Base-by-base conservation (phyloP, 2,329 filamentous ascomycete genomes). In the Aspergillus unguis region DNA sequence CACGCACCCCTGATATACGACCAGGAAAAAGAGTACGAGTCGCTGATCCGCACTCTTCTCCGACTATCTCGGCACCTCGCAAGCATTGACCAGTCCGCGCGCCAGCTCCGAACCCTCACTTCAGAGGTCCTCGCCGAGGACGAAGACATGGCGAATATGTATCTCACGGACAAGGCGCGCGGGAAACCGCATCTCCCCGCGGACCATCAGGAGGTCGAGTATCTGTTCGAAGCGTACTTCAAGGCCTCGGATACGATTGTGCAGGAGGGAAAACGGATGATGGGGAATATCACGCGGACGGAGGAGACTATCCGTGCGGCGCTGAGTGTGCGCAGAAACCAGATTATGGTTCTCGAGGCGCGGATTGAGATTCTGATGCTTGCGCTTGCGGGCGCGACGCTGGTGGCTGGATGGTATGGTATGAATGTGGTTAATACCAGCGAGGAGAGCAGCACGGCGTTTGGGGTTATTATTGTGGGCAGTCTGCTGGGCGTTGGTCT, bases 331-430 rank as follows among this genome's bases (percentile, higher is more conserved):
- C 66, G 67, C 32, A 63, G 69, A 4, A 73, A 73, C 42, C 69
- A 72, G 52, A 72, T 73, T 55, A 69, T 73, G 66, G 61, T 72
- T 3, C 61, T 73, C 8, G 69, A 72, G 48, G 66, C 67, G 6
- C 63, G 67, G 55, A 58, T 73, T 28, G 68, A 70, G 56, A 70
- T 72, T 32, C 58, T 65, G 46, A 71, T 71, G 61, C 54, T 72
- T 5, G 66, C 64, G 3, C 56, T 73, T n/a, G 66, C 67, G 0
- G 59, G 59, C n/a, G 66, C 65, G 1, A 73, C 70, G 0, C 59
- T 72, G 27, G 62, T 71, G 10, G 67, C 69, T 0, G 70, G 70
- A 1, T 58, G 66, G 17, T 69, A 69, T 50, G 70, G 69, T 2
- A 72, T 72, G 70, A 73, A 73, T 52, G 62, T 71, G 6, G 51